Base-by-base conservation (phyloP, 495 filamentous ascomycete genomes). In the Pyronema domesticum region DNA sequence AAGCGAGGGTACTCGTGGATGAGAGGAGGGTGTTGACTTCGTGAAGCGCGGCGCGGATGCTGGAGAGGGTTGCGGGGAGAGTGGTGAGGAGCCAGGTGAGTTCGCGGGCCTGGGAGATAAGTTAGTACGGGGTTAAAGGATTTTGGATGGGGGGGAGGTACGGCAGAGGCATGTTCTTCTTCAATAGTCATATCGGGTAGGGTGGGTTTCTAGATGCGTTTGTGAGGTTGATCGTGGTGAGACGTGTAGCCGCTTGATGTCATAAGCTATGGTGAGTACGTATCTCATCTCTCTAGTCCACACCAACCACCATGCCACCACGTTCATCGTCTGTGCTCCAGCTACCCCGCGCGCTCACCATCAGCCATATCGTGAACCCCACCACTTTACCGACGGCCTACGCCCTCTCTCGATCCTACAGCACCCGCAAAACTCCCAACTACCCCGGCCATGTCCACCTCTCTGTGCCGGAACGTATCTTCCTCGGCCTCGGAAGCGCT, bases 371-470 rank as follows among this genome's bases (percentile, higher is more conserved):
- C 23, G 23, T 30, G 23, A 30, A 30, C 23, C 23, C 23, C 1
- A 5, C 23, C 5, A 30, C 23, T 5, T 30, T 5, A 30, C 23
- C n/a, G n/a, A n/a, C n/a, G n/a, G n/a, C n/a, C n/a, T n/a, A 86
- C 37, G 74, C 82, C 54, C 77, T 89, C 58, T 81, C 82, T 67
- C 82, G 89, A 11, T 89, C 89, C 35, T 76, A 13, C n/a, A 30
- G 23, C 23, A 30, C 23, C 23, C 23, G 23, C 1, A 30, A 30
- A 30, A 30, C 76, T 10, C 83, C 85, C 36, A 85, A 81, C 59
- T 98, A 98, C 74, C 80, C 84, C 0, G 85, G 85, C 64, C 93
- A 99, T 77, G 76, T 96, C 18, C 93, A 93, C 18, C 82, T 96
- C 56, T 89, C 81, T 10, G 68, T 68, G 9, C 57, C 86, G 46